phyloP scores from a whole-genome alignment of 2,329 filamentous ascomycete species.

The Sarocladium oryzae region DNA sequence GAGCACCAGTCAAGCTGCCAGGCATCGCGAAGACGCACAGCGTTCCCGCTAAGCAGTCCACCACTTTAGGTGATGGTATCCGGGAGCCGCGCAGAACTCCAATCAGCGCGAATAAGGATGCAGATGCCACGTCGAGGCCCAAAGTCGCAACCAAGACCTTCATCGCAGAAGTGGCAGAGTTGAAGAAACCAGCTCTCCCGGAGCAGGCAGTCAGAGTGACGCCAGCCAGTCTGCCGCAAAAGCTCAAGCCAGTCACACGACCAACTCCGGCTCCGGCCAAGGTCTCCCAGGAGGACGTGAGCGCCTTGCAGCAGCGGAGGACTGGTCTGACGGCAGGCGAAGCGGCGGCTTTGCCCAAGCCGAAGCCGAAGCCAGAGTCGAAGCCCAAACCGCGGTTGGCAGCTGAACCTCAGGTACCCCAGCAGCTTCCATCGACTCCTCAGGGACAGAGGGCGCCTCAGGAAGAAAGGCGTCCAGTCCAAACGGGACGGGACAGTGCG shows the following conservation, averaged over 20 bases:
- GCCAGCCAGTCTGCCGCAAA: not conserved
- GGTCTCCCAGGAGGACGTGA: not conserved
- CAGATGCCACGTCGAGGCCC: not conserved
- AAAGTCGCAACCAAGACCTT: not conserved
- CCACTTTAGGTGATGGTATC: not conserved
- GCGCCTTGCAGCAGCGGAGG: slow-evolving; percentile 1
- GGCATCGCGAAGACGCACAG: slow-evolving; percentile 1
- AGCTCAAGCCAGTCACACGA: slow-evolving; percentile 1
- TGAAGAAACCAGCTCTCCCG: not conserved
- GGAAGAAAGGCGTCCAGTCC: too few relatives aligned
- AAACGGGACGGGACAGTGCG: not conserved
- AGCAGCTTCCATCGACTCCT: not conserved
- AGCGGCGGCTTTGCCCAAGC: slow-evolving; percentile 17
- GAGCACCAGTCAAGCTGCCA: slow-evolving; percentile 3
- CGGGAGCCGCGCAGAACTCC: not conserved
- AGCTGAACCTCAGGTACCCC: not conserved
- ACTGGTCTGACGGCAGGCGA: slow-evolving; percentile 15
- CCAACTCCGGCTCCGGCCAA: slow-evolving; percentile 6
- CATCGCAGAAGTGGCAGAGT: not conserved
- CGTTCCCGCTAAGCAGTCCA: not conserved
- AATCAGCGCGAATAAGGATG: not conserved
- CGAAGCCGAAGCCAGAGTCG: slow-evolving; percentile 26
- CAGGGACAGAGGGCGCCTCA: not conserved
- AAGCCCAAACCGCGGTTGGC: slow-evolving; percentile 20
- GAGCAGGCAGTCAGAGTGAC: not conserved